phyloP scores from a whole-genome alignment of 352 stramenopile species.

The Phytophthora syringae region DNA sequence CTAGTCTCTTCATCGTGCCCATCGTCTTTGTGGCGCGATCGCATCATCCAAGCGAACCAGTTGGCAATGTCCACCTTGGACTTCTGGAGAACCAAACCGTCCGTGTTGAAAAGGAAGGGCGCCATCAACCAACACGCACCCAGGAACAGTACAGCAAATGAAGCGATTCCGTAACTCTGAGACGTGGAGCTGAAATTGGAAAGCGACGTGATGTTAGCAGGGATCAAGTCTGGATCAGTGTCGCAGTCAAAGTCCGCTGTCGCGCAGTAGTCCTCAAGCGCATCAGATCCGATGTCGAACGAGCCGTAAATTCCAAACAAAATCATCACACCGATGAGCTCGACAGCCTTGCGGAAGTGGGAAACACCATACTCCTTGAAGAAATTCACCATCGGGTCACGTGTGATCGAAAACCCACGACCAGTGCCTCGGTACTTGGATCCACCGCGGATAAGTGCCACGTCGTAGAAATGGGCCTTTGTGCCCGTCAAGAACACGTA shows the following conservation, averaged over 20 bases:
- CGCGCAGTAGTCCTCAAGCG: conserved; percentile 51
- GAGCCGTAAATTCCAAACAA: conserved; percentile 81
- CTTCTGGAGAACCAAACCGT: conserved; percentile 85
- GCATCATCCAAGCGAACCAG: conserved; percentile 90
- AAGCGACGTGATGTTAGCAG: conserved; percentile 75
- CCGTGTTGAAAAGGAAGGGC: conserved; percentile 91
- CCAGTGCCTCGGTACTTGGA: conserved; percentile 89
- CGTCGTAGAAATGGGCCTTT: conserved; percentile 89
- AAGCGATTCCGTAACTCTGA: conserved; percentile 82
- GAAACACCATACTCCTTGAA: conserved; percentile 90
- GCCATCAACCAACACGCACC: conserved; percentile 84
- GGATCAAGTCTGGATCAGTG: conserved; percentile 52
- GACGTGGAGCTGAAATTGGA: conserved; percentile 58
- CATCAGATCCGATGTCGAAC: conserved; percentile 72
- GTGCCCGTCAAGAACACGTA: conserved; percentile 90
- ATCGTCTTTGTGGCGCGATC: conserved; percentile 46
- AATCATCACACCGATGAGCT: conserved; percentile 87
- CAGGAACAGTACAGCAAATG: conserved; percentile 85
- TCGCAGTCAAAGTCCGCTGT: conserved; percentile 61
- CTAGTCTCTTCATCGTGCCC: conserved; percentile 44
- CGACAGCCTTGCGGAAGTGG: conserved; percentile 89
- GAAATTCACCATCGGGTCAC: conserved; percentile 88
- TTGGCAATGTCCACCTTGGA: conserved; percentile 82
- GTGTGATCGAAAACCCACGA: conserved; percentile 87
- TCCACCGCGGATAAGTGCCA: conserved; percentile 81